phyloP scores from a whole-genome alignment of 371 early-diverging fungal genomes.

The Lichtheimia hyalospora region DNA sequence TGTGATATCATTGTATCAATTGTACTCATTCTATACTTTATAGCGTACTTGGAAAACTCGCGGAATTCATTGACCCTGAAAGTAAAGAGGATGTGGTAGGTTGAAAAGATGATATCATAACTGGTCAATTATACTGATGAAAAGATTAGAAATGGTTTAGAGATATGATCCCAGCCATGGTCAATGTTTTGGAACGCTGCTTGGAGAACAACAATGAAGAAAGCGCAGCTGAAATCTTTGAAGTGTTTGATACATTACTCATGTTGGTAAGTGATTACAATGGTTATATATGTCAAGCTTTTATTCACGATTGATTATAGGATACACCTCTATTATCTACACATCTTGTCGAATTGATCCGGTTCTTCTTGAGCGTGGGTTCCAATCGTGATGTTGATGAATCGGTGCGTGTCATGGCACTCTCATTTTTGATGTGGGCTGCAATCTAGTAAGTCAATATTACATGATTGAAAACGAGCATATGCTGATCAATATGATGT shows the following conservation, averaged over 20 bases:
- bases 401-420: constrained; percentile 74
- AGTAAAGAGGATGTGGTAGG: constrained; percentile 67
- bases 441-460: constrained; percentile 67
- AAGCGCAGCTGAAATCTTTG: constrained; percentile 73
- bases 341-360: constrained; percentile 76
- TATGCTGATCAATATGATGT: background rate
- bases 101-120: background rate
- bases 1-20: background rate
- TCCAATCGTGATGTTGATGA: constrained; percentile 66
- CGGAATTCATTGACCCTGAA: constrained; percentile 78
- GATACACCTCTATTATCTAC: constrained; percentile 80
- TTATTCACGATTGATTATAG: constrained; percentile 17
- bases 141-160: constrained; percentile 57
- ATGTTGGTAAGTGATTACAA: constrained; percentile 45
- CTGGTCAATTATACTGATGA: background rate
- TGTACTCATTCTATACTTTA: background rate
- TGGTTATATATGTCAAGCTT: background rate
- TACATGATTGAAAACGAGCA: background rate
- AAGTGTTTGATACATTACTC: constrained; percentile 81
- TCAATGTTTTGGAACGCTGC: constrained; percentile 78
- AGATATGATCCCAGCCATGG: constrained; percentile 80
- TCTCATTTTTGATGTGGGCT: constrained; percentile 86
- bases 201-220: constrained; percentile 72
- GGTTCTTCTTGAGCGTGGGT: constrained; percentile 75
- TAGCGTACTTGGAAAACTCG: constrained; percentile 79